These are phyloP conservation scores for Quercus lobata DNA, from an alignment of 331 rosid genomes.

Conservation along the genomic window DNA sequence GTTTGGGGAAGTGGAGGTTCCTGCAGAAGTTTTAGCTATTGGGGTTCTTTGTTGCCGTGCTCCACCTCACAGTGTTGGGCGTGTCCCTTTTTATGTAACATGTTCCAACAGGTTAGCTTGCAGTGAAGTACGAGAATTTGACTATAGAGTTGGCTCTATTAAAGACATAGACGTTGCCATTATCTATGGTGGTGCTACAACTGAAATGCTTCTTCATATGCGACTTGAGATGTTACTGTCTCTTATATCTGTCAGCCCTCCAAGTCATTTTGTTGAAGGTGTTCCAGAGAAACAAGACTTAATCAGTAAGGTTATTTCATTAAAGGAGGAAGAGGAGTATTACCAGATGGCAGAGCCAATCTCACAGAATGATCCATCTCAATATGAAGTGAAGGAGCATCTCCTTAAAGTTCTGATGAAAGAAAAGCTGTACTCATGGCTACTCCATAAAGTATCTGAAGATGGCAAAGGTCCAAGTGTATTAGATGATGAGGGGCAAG, in stretches of 20 bases:
- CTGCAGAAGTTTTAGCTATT: conserved; percentile 65
- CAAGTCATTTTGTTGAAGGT: conserved; percentile 32
- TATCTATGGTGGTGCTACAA: conserved; percentile 21
- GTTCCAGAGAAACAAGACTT: conserved; percentile 41
- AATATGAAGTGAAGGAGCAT: conserved; percentile 35
- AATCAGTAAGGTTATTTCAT: conserved; percentile 52
- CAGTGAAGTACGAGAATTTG: conserved; percentile 86
- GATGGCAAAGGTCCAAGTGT: conserved; percentile 81
- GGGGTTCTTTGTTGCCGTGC: conserved; percentile 80
- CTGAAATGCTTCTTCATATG: conserved; percentile 43
- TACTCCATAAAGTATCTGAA: conserved; percentile 62
- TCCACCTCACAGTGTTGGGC: conserved; percentile 64
- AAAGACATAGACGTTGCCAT: conserved; percentile 41
- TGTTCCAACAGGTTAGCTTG: conserved; percentile 91
- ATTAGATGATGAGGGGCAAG: conserved; percentile 68
- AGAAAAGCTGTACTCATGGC: conserved; percentile 81
- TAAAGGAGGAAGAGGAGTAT: conserved; percentile 67
- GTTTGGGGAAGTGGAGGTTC: conserved; percentile 95
- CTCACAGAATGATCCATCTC: conserved; percentile 32
- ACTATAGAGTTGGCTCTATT: conserved; percentile 47
- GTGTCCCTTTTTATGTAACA: conserved; percentile 82
- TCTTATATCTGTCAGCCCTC: conserved; percentile 29
- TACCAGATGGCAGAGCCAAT: conserved; percentile 30
- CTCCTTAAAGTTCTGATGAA: conserved; percentile 48
- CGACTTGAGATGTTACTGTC: conserved; percentile 57